Evolutionary conservation across 257 asterid genomes (phyloP).

Genomic region (Anisodus acutangulus): DNA sequence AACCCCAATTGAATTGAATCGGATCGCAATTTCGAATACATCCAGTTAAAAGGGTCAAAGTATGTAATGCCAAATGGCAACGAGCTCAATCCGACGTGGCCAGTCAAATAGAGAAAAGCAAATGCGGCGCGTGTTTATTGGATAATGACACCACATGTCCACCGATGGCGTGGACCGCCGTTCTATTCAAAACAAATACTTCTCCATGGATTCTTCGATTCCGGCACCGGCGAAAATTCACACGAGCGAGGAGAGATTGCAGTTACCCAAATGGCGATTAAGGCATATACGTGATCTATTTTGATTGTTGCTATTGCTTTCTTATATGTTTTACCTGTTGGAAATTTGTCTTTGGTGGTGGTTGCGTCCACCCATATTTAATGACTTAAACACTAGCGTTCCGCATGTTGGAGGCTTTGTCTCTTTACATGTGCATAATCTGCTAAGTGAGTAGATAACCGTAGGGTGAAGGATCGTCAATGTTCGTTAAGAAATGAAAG

Average conservation of each 20-base stretch:
- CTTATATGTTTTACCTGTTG: constrained; percentile 27
- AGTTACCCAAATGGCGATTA: constrained; percentile 29
- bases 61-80: not conserved
- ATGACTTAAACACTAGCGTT: no score
- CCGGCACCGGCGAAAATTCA: not conserved
- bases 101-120: not conserved
- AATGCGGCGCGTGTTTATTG: constrained; percentile 16
- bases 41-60: not conserved
- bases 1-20: no score
- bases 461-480: no score
- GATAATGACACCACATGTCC: not conserved
- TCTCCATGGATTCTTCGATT: not conserved
- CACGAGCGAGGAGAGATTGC: not conserved
- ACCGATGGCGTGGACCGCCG: constrained; percentile 25
- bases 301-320: constrained; percentile 17
- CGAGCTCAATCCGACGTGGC: not conserved
- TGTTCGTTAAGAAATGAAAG: no score
- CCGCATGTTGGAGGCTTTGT: no score
- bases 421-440: no score
- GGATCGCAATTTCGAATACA: no score
- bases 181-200: not conserved
- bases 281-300: constrained; percentile 9
- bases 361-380: no score
- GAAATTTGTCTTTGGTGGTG: no score
- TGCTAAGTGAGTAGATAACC: no score